Percentiles rank a stretch among this genome's conserved stretches.
phyloP scores from a whole-genome alignment of 2,329 filamentous ascomycete genomes.

The Aspergillus sp. region DNA sequence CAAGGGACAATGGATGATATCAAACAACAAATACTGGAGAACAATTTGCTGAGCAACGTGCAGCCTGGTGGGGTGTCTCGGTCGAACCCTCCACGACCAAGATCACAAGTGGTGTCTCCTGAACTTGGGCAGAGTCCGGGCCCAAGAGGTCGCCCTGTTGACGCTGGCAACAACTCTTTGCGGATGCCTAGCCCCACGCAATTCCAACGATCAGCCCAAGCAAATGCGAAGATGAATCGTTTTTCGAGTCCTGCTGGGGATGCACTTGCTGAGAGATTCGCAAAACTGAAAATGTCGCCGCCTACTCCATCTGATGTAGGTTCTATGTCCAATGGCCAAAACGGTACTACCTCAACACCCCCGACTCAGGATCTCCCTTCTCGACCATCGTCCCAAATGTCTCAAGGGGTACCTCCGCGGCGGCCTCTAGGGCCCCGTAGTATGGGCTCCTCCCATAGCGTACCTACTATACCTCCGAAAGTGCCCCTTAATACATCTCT shows the following conservation, averaged over 20 bases:
- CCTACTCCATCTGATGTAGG: constrained; percentile 16
- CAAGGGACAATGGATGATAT: constrained; percentile 46
- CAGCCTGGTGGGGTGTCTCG: constrained; percentile 25
- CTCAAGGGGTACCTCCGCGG: constrained; percentile 23
- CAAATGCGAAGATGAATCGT: constrained; percentile 26
- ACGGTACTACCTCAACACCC: constrained; percentile 11
- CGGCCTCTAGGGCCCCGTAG: constrained; percentile 46
- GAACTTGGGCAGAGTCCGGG: constrained; percentile 15
- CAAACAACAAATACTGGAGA: constrained; percentile 44
- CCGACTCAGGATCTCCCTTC: constrained; percentile 25
- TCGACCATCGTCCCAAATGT: constrained; percentile 26
- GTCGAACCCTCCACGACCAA: constrained; percentile 13
- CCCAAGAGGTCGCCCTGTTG: constrained; percentile 29
- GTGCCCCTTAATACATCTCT: constrained; percentile 45
- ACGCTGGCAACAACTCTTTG: constrained; percentile 22
- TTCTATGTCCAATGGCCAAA: constrained; percentile 15
- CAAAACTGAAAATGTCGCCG: constrained; percentile 37
- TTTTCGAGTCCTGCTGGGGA: constrained; percentile 36
- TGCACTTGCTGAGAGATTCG: constrained; percentile 46
- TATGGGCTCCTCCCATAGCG: constrained; percentile 41
- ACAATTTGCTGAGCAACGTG: constrained; percentile 35
- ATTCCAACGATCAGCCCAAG: constrained; percentile 34
- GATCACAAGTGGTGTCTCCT: constrained; percentile 15
- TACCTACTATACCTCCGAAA: constrained; percentile 47
- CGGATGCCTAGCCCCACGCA: constrained; percentile 46